Evolutionary conservation across 306 rosid genomes (phyloP).

Genomic region (Alnus glutinosa): DNA sequence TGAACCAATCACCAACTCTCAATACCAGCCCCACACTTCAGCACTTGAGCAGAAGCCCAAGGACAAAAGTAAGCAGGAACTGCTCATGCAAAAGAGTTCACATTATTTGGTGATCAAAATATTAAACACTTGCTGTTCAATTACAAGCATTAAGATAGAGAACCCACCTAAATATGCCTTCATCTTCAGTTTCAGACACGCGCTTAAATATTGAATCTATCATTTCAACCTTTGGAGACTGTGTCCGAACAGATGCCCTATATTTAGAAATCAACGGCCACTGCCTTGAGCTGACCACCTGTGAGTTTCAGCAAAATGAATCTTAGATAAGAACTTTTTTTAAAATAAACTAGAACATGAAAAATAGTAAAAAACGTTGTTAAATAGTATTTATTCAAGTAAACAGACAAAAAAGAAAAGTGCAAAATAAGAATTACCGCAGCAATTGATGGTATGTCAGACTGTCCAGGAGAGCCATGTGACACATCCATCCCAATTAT

Average conservation of each 20-base stretch:
- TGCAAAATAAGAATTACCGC: slow-evolving; percentile 50
- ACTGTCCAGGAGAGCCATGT: slow-evolving; percentile 91
- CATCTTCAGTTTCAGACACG: slow-evolving; percentile 64
- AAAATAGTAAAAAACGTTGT: neutral
- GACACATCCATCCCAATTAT: slow-evolving; percentile 97
- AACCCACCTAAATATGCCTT: slow-evolving; percentile 81
- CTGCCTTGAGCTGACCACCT: slow-evolving; percentile 89
- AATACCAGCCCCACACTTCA: neutral
- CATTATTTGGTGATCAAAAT: too few species aligned
- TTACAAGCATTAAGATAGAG: neutral
- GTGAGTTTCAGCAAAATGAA: slow-evolving; percentile 5
- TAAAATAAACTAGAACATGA: neutral
- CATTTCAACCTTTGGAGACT: slow-evolving; percentile 86
- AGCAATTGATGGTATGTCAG: slow-evolving; percentile 88
- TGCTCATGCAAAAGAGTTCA: too few species aligned
- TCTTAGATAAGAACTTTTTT: neutral
- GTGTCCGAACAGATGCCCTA: slow-evolving; percentile 83
- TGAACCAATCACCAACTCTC: neutral
- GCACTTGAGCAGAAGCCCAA: neutral
- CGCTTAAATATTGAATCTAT: slow-evolving; percentile 76
- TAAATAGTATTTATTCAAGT: neutral
- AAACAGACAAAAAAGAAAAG: neutral
- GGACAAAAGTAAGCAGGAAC: neutral
- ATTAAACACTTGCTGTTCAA: too few species aligned
- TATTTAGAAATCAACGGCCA: slow-evolving; percentile 94